Evolutionary conservation across 148 eudicot genomes (phyloP).

Genomic region (Talinum fruticosum): DNA sequence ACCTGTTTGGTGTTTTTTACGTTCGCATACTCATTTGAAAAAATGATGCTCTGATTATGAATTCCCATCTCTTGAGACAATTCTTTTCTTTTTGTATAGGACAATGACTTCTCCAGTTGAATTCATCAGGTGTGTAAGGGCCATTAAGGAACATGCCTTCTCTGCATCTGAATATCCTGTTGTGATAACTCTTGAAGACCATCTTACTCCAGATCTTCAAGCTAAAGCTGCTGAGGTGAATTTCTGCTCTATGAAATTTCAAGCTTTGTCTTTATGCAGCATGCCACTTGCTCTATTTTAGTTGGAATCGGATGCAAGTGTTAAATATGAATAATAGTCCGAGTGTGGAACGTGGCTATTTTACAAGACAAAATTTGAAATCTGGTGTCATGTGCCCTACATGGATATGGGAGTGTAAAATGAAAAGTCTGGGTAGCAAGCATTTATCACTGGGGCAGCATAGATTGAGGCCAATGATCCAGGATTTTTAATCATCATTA

Average conservation of each 20-base stretch:
- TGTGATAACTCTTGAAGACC: constrained; percentile 87
- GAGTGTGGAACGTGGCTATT: neutral
- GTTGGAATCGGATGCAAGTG: neutral
- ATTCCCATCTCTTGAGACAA: neutral
- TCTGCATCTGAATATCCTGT: constrained; percentile 72
- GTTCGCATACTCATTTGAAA: neutral
- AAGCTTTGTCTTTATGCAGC: neutral
- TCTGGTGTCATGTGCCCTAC: neutral
- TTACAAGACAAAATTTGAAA: neutral
- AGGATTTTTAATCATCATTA: neutral
- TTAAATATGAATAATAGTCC: neutral
- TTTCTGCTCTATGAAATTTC: neutral
- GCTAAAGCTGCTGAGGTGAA: constrained; percentile 84
- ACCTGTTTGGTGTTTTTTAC: neutral
- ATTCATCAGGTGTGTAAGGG: constrained; percentile 61
- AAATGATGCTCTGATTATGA: neutral
- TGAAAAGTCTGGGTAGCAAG: neutral
- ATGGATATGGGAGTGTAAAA: neutral
- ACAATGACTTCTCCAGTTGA: constrained; percentile 80
- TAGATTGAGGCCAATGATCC: neutral
- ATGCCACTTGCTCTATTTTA: neutral
- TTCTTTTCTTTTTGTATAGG: constrained; percentile 33
- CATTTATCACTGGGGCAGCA: neutral
- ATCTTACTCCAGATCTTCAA: constrained; percentile 83
- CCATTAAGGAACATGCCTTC: constrained; percentile 78